phyloP scores from a whole-genome alignment of 2,329 filamentous ascomycete species.

The Epichloe aotearoae region DNA sequence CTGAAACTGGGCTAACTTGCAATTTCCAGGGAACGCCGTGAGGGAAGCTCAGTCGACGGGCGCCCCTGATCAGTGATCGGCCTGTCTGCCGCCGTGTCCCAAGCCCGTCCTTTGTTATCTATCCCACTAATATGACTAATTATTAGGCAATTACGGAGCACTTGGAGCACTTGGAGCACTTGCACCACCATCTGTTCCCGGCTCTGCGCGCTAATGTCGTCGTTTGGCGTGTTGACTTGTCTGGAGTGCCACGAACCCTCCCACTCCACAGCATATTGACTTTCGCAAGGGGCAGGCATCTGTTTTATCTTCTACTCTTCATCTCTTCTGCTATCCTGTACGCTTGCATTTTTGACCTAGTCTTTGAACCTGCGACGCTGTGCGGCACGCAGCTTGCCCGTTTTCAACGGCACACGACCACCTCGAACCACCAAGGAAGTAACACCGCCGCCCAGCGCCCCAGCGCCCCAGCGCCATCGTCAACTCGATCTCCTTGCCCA shows the following conservation, averaged over 20 bases:
- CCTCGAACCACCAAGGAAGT: background rate
- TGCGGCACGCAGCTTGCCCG: conserved; percentile 1
- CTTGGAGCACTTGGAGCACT: no score
- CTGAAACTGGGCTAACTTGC: no score
- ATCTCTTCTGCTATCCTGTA: conserved; percentile 1
- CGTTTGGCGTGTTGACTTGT: no score
- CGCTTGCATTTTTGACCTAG: conserved; percentile 1
- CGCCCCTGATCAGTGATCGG: no score
- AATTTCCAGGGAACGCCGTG: no score
- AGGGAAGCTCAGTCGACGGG: no score
- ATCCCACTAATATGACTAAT: no score
- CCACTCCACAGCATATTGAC: background rate
- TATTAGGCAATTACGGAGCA: no score
- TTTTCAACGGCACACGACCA: background rate
- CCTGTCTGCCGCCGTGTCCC: no score
- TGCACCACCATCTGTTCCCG: no score
- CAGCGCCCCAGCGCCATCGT: background rate
- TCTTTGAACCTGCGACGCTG: conserved; percentile 3
- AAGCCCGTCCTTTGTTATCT: no score
- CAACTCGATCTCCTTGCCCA: background rate
- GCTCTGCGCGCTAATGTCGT: no score
- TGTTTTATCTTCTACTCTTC: background rate
- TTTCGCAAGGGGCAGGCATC: background rate
- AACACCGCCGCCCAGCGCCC: background rate
- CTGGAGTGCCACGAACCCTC: background rate